A percentile compares a stretch with the other conserved stretches of the same genome.
These are phyloP conservation scores for Colletotrichum sp. DNA, from an alignment of 2,329 filamentous ascomycete genomes.

Conservation along the genomic window DNA sequence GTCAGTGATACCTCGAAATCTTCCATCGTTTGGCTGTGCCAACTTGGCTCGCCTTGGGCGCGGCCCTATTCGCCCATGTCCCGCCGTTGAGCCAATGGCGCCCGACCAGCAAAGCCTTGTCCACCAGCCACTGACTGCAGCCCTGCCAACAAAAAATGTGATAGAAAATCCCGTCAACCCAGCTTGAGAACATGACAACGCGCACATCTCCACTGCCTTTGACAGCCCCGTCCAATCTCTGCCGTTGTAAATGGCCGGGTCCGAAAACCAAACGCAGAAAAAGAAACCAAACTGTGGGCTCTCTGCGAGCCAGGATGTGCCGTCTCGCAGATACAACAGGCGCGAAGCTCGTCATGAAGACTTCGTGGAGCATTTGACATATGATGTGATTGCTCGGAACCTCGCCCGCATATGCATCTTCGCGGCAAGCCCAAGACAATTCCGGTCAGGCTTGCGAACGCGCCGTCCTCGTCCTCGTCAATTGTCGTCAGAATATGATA, in stretches of 20 bases:
- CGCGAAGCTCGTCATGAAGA: not conserved
- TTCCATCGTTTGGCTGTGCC: not conserved
- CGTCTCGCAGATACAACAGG: not conserved
- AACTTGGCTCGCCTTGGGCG: not conserved
- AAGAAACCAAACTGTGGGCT: not conserved
- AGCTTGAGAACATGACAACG: not conserved
- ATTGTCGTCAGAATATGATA: not conserved
- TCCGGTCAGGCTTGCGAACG: not conserved
- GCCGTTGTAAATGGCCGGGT: not conserved
- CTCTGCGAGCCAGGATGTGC: not conserved
- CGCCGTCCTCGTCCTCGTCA: not conserved
- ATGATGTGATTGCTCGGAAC: slow-evolving; percentile 1
- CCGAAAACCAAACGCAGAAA: not conserved
- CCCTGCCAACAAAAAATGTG: not conserved
- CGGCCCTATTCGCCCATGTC: not conserved
- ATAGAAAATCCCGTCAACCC: not conserved
- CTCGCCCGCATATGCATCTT: not conserved
- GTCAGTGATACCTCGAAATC: not conserved
- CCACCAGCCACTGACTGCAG: not conserved
- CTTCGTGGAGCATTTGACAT: not conserved
- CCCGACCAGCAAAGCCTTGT: not conserved
- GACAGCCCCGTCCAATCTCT: not conserved
- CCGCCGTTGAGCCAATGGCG: not conserved
- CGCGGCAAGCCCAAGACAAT: not conserved
- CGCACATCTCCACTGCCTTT: not conserved